Evolutionary conservation across 306 rosid genomes (phyloP), one percentile per base, ranked within the genome.

Genomic region (Begonia fuchsioides): DNA sequence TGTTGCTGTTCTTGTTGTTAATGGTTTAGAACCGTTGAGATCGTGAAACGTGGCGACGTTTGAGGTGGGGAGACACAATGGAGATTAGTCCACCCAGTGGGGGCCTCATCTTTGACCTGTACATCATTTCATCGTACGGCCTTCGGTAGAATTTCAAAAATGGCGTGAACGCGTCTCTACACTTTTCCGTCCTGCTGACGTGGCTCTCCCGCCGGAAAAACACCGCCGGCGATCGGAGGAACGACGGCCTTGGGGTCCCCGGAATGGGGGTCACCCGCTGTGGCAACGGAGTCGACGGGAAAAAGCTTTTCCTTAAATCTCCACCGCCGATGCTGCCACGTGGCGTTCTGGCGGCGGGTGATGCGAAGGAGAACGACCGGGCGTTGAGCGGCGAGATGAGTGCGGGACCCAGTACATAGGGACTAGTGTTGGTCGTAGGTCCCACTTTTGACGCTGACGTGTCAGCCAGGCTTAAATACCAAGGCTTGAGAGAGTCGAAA

Each of bases 41-140:
- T 39, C 81, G 65, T 0, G 97, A 90, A 55, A 81, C 73, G 82
- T 90, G 94, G 51, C 92, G 92, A 11, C 95, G 82, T 63, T 84
- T 68, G 9, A 81, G 12, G 11, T 90, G 85, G 0, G 94, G 95
- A 11, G 95, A 79, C 26, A 82, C 96, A 14, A 85, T 86, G 69
- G 98, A 92, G 63, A 90, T 78, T 35, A 90, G 81, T 17, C 98
- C 98, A 2, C 98, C 98, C 0, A 84, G 93, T 53, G 96, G 96
- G 54, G 96, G 94, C 71, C 87, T 49, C 96, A 87, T 87, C 85
- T 87, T 87, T 47, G 96, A 80, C 79, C 96, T 61, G 60, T 87
- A 87, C 0, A 83, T 52, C 94, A 87, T 83, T 73, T 87, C 96
- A 12, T 87, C 94, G 66, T 87, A 87, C 26, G 93, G 93, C 62